phyloP scores from a whole-genome alignment of 1,139 yeast species.

The Saccharomyces hybrid region DNA sequence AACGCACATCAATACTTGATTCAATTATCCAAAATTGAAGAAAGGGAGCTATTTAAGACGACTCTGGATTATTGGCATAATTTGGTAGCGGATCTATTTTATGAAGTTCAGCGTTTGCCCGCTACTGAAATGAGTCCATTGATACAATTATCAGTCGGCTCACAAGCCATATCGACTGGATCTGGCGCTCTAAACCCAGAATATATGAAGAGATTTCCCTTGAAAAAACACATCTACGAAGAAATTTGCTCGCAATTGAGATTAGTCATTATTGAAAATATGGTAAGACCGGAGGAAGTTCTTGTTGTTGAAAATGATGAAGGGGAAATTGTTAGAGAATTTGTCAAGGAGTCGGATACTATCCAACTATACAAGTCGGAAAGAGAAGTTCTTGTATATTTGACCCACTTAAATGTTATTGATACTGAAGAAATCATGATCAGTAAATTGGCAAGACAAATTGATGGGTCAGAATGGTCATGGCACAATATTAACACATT shows the following conservation, averaged over 20 bases:
- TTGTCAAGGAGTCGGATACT: slow-evolving; percentile 94
- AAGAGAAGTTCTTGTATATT: slow-evolving; percentile 90
- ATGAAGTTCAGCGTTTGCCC: slow-evolving; percentile 79
- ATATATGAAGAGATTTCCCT: slow-evolving; percentile 61
- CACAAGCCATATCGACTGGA: slow-evolving; percentile 42
- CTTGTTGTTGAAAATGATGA: slow-evolving; percentile 95
- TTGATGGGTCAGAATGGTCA: slow-evolving; percentile 97
- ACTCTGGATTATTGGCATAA: slow-evolving; percentile 92
- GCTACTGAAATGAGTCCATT: slow-evolving; percentile 55
- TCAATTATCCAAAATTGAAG: slow-evolving; percentile 84
- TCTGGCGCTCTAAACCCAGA: slow-evolving; percentile 89
- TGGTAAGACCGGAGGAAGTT: slow-evolving; percentile 98
- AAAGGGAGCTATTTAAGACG: slow-evolving; percentile 90
- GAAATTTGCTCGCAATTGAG: slow-evolving; percentile 73
- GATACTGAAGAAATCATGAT: slow-evolving; percentile 94
- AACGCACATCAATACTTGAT: slow-evolving; percentile 75
- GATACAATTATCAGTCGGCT: slow-evolving; percentile 58
- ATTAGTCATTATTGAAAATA: slow-evolving; percentile 85
- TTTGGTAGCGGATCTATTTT: slow-evolving; percentile 70
- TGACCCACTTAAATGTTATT: slow-evolving; percentile 89
- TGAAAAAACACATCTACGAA: slow-evolving; percentile 78
- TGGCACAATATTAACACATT: slow-evolving; percentile 96
- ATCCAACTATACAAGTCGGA: slow-evolving; percentile 89
- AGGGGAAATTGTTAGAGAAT: slow-evolving; percentile 97
- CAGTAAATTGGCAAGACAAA: slow-evolving; percentile 81